Evolutionary conservation across 192 early-diverging fungal genomes (phyloP).

Genomic region (Coemansia sp.): DNA sequence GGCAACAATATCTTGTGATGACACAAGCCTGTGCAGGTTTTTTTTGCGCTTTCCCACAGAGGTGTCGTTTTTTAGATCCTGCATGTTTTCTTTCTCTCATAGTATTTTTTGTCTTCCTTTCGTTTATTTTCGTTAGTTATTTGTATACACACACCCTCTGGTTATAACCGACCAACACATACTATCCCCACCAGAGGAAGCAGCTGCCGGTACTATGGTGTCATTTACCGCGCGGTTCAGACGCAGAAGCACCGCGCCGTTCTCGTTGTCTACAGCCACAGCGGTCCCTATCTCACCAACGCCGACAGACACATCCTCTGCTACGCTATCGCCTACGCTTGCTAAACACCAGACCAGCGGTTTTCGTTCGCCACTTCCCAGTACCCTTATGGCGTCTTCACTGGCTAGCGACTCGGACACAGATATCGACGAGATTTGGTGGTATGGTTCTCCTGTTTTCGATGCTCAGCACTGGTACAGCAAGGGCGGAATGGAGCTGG

Average conservation of each 20-base stretch:
- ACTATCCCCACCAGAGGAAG: neutral
- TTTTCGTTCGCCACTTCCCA: neutral
- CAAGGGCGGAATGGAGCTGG: conserved; percentile 42
- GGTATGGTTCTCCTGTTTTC: conserved; percentile 48
- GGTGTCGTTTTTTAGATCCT: too few relatives aligned
- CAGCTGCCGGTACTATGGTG: conserved; percentile 13
- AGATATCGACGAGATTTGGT: conserved; percentile 11
- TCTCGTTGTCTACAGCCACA: conserved; percentile 8
- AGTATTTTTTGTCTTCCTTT: neutral
- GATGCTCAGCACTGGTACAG: conserved; percentile 38
- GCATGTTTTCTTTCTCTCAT: neutral
- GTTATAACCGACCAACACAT: neutral
- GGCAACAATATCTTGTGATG: too few relatives aligned
- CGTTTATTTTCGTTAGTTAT: neutral
- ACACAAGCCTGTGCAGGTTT: too few relatives aligned
- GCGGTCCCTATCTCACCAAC: conserved; percentile 9
- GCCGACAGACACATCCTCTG: neutral
- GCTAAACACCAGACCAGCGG: neutral
- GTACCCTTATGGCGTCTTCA: neutral
- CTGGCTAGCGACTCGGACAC: neutral
- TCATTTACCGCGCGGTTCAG: conserved; percentile 28
- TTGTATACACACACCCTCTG: neutral
- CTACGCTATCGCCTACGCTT: neutral
- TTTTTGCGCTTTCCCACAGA: too few relatives aligned
- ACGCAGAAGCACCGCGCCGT: conserved; percentile 23